phyloP scores from a whole-genome alignment of 495 filamentous ascomycete species.

The Pyrenula massariospora region DNA sequence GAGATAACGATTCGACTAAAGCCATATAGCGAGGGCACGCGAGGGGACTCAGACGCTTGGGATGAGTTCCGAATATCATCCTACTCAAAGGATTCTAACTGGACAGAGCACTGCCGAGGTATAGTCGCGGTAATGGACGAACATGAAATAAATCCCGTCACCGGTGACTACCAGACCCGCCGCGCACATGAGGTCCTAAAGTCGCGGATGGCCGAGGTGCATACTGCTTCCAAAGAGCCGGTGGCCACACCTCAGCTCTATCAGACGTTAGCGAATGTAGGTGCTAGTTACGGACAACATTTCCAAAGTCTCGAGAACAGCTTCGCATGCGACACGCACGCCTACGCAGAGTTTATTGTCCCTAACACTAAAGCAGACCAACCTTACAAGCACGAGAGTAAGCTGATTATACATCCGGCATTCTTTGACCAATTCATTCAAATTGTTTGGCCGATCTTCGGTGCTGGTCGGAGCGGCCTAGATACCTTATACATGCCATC shows the following conservation, averaged over 20 bases:
- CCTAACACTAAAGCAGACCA: slow-evolving; percentile 14
- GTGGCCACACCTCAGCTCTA: too few species aligned
- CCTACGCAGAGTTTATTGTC: neutral
- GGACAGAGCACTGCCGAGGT: neutral
- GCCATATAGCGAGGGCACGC: neutral
- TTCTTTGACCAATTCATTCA: slow-evolving; percentile 5
- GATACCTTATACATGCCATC: slow-evolving; percentile 31
- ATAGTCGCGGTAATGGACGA: neutral
- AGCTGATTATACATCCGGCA: slow-evolving; percentile 14
- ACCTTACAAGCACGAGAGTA: slow-evolving; percentile 17
- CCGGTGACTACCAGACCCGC: neutral
- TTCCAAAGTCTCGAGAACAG: neutral
- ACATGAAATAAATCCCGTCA: neutral
- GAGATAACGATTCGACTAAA: slow-evolving; percentile 12
- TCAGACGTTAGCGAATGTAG: neutral
- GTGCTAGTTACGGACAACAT: neutral
- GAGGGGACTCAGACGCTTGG: neutral
- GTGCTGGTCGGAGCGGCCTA: slow-evolving; percentile 25
- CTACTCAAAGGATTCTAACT: neutral
- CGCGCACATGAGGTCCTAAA: neutral
- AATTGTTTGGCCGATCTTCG: too few species aligned
- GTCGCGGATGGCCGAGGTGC: neutral
- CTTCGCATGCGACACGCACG: neutral
- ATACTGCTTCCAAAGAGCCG: too few species aligned
- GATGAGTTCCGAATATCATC: slow-evolving; percentile 4